Conservation (phyloP, 768 basidiomycete species). For the Hericium coralloides region DNA sequence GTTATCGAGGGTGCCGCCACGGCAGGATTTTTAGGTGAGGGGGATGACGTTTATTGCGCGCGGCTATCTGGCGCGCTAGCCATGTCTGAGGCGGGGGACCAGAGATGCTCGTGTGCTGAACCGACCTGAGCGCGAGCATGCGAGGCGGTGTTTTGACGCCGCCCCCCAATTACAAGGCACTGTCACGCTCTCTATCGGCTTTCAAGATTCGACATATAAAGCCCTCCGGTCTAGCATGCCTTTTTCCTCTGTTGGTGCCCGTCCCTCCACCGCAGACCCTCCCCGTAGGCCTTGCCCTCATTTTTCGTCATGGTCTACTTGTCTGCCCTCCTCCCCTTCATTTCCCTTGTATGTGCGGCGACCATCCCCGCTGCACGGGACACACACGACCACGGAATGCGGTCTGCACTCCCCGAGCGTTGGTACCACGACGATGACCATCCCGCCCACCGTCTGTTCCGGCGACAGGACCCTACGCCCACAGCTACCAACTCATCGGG, state of each 20-base stretch:
- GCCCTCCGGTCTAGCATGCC: not conserved
- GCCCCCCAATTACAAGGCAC: no score
- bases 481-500: not conserved
- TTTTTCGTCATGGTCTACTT: not conserved
- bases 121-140: no score
- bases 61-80: no score
- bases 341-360: not conserved
- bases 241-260: no score
- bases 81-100: no score
- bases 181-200: no score
- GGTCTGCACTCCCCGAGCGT: constrained; percentile 8
- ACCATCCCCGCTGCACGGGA: constrained; percentile 2
- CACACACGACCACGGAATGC: not conserved
- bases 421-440: constrained; percentile 21
- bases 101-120: no score
- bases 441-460: constrained; percentile 19
- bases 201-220: not conserved
- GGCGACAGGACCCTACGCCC: constrained; percentile 5
- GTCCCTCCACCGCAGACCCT: not conserved
- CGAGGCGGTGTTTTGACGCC: no score
- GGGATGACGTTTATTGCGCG: no score
- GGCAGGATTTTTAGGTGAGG: no score
- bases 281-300: no score
- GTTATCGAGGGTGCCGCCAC: no score
- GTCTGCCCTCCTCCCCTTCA: not conserved